phyloP scores from a whole-genome alignment of 176 grass and related monocot genomes.

The Stipa capillata region DNA sequence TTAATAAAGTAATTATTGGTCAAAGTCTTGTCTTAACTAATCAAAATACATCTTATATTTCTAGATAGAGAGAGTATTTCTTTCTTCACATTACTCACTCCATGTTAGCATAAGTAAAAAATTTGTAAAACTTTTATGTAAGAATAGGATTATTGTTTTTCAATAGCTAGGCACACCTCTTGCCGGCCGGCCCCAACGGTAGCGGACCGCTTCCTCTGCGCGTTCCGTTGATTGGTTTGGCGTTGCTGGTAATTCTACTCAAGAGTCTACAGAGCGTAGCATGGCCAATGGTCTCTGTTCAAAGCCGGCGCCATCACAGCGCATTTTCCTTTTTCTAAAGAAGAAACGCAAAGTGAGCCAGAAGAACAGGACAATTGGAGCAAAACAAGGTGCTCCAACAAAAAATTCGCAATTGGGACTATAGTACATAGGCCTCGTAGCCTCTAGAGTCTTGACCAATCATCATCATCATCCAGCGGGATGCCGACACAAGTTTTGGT shows the following conservation, averaged over 20 bases:
- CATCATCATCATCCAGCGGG: neutral
- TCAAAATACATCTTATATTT: too few relatives aligned
- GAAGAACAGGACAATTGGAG: constrained; percentile 29
- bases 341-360: neutral
- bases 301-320: constrained; percentile 32
- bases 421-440: neutral
- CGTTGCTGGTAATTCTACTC: neutral
- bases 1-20: too few relatives aligned
- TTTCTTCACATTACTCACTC: too few relatives aligned
- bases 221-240: neutral
- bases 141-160: too few relatives aligned
- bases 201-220: neutral
- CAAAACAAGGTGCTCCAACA: constrained; percentile 19
- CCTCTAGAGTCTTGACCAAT: constrained; percentile 31
- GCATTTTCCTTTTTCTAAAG: neutral
- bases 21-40: too few relatives aligned
- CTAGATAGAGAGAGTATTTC: too few relatives aligned
- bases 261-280: neutral
- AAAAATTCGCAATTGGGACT: neutral
- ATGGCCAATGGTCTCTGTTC: neutral
- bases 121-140: too few relatives aligned
- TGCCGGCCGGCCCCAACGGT: constrained; percentile 11
- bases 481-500: neutral
- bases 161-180: too few relatives aligned
- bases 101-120: too few relatives aligned